phyloP scores from a whole-genome alignment of 176 grass and related monocot genomes.

The Ensete ventricosum region DNA sequence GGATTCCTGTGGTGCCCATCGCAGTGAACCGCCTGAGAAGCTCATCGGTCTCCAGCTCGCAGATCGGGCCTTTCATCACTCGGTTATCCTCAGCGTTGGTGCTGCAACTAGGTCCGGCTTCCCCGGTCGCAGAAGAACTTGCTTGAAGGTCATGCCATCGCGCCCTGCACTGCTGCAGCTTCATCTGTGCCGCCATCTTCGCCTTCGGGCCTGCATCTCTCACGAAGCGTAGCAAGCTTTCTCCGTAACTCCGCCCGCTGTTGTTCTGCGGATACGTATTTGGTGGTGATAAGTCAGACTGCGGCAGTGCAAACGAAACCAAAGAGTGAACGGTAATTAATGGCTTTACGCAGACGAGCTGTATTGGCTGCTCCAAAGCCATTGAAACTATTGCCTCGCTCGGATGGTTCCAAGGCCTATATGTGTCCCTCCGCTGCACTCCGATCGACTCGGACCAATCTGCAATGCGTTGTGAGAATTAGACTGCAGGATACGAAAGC shows the following conservation, averaged over 20 bases:
- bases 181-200: slow-evolving; percentile 35
- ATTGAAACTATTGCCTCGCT: neutral
- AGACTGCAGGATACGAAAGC: neutral
- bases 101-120: neutral
- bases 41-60: slow-evolving; percentile 45
- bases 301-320: too few species aligned
- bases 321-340: neutral
- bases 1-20: slow-evolving; percentile 29
- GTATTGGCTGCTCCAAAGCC: neutral
- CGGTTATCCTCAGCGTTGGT: neutral
- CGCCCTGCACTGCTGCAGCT: slow-evolving; percentile 15
- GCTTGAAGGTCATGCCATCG: neutral
- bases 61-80: slow-evolving; percentile 1
- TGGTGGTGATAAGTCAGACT: too few species aligned
- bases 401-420: neutral
- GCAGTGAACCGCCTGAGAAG: slow-evolving; percentile 32
- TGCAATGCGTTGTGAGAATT: neutral
- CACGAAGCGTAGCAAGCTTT: slow-evolving; percentile 36
- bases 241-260: slow-evolving; percentile 27
- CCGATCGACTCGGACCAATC: neutral
- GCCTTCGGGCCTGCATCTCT: slow-evolving; percentile 35
- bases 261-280: slow-evolving; percentile 15
- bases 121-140: neutral
- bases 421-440: neutral
- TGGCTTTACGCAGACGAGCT: neutral